Evolutionary conservation across 2,329 filamentous ascomycete species (phyloP), one percentile per base, ranked within the genome.

Genomic region (Penicillium verrucosum): DNA sequence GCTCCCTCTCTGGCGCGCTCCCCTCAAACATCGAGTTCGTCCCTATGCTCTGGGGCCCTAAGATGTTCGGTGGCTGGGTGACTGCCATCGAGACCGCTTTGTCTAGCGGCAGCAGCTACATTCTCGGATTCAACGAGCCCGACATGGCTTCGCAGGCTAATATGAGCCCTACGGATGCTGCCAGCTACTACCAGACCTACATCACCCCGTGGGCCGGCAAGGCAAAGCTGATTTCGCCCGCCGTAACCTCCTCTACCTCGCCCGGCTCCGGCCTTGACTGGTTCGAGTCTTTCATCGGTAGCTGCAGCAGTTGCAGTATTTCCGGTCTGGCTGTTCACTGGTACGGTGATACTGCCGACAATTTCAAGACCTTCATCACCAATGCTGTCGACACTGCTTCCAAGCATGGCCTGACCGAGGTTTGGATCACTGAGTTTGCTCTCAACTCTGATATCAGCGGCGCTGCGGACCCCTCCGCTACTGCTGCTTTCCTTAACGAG

Each of bases 51-150:
- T 79, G 77, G 77, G 74, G 76, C 25, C 42, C 60, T 14, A 72
- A 73, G 51, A 68, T 71, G 60, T 71, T 76, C 58, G 60, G 56
- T 32, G 62, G 57, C 47, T 79, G 75, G 75, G 45, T 65, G 25
- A 51, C 65, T 10, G 69, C 70, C 47, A 69, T 75, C 54, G 62
- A 71, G 34, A 66, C 65, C 8, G 67, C 69, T 23, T 68, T 78
- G 10, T 63, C 66, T 30, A 68, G 68, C 40, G 74, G 73, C 47
- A 69, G 66, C 59, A 65, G 60, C 27, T 72, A 76, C 57, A 67
- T 78, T 34, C 62, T 80, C 44, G 73, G 71, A 36, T 79, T 80
- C 71, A 80, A 80, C 67, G 78, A 80, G 62, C 78, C 78, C 27
- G 78, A 80, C 61, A 66, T 69, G 10, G 10, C 58, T 51, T 59